Percentiles rank a stretch among this genome's conserved stretches.
Conservation (phyloP, 768 basidiomycete species). For the Zangia roseola region DNA sequence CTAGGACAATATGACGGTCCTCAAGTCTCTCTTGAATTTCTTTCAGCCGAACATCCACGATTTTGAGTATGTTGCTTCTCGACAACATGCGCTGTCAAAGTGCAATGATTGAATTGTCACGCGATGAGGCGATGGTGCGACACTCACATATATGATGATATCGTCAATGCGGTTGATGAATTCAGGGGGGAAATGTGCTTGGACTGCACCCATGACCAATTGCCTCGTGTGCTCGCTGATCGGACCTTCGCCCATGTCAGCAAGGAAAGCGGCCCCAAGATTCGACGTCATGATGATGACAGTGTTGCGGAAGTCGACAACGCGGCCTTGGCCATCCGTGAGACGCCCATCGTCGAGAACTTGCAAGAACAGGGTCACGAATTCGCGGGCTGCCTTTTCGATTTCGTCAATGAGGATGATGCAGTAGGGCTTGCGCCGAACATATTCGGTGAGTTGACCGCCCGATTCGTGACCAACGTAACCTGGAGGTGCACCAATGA, state of each 20-base stretch:
- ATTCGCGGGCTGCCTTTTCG: constrained; percentile 84
- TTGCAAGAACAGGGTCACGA: constrained; percentile 72
- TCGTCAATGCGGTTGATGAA: constrained; percentile 91
- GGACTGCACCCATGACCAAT: constrained; percentile 78
- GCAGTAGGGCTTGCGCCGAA: constrained; percentile 86
- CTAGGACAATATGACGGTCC: constrained; percentile 76
- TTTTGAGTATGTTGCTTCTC: constrained; percentile 69
- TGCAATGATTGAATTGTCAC: constrained; percentile 21
- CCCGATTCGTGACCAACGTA: constrained; percentile 92
- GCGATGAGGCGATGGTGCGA: not conserved
- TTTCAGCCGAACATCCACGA: constrained; percentile 84
- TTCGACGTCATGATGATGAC: constrained; percentile 97
- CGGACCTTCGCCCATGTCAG: constrained; percentile 71
- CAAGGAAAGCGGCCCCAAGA: constrained; percentile 73
- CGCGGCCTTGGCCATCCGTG: constrained; percentile 90
- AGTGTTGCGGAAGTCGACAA: constrained; percentile 86
- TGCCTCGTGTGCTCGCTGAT: constrained; percentile 58
- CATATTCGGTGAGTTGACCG: constrained; percentile 91
- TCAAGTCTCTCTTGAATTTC: constrained; percentile 83
- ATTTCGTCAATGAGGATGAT: constrained; percentile 87
- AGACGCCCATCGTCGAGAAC: constrained; percentile 91
- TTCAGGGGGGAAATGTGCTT: constrained; percentile 87
- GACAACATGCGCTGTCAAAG: constrained; percentile 71
- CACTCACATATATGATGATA: constrained; percentile 64
- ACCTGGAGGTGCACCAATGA: constrained; percentile 74